Base-by-base conservation (phyloP, 2,329 filamentous ascomycete species). In the Cordyceps cicadae region DNA sequence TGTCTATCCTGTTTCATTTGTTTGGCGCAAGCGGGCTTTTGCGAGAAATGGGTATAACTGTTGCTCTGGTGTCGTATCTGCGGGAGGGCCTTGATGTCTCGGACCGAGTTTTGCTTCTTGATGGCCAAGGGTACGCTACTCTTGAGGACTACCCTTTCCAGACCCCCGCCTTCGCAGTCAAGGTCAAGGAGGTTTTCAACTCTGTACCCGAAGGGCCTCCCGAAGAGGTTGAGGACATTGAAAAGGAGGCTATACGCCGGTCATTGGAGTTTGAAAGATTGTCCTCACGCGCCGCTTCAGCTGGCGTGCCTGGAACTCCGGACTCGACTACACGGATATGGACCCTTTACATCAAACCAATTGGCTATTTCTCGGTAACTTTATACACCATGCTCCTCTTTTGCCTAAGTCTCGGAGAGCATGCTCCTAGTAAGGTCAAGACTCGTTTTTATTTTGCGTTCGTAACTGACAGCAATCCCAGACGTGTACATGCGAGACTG, bases 21-120 rank as follows among this genome's bases (percentile, higher is more conserved):
- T 59, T 59, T 15, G 57, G 57, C 15, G 57, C 57, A 8, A 59
- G 50, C 14, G 57, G 57, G 3, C 50, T 59, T 3, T 29, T 59
- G 19, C 48, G 50, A 21, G 57, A 59, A 43, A 46, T 59, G 57
- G 57, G 57, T n/a, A 54, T 53, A 19, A 59, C 57, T 19, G 57
- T 59, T n/a, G 57, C 39, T 9, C 6, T 59, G 41, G 57, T 39
- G 5, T 52, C 57, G 1, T 53, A 26, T 19, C n/a, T 59, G 39
- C 57, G 57, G 8, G 57, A 59, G 41, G 21, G 46, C 19, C 50
- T 59, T n/a, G 57, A 59, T 19, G 57, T 59, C 32, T 51, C 50
- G 17, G 57, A 59, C 11, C n/a, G 57, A 48, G 50, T 59, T 37
- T 50, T 59, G 3, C 41, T 59, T 39, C 57, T 59, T 15, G 57